These are phyloP conservation scores for Clohesyomyces aquaticus DNA, from an alignment of 495 filamentous ascomycete genomes.

Conservation along the genomic window DNA sequence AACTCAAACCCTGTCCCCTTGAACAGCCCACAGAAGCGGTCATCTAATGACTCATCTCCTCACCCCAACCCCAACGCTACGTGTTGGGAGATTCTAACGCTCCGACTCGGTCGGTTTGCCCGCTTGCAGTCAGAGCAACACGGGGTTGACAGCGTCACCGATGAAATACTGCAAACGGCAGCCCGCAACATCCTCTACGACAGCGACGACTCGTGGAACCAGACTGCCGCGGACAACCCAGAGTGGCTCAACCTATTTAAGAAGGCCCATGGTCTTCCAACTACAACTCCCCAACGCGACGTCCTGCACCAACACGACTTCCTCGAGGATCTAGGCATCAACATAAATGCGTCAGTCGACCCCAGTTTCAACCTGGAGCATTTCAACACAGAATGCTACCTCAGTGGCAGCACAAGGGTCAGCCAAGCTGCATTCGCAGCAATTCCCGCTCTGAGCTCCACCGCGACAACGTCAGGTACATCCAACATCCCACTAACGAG, in stretches of 20 bases:
- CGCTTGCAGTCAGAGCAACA: constrained; percentile 40
- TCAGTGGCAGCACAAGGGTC: neutral
- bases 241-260: constrained; percentile 52
- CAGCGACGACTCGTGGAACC: constrained; percentile 49
- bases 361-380: constrained; percentile 27
- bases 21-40: neutral
- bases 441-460: neutral
- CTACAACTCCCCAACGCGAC: neutral
- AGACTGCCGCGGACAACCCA: constrained; percentile 50
- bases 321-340: constrained; percentile 34
- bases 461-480: neutral
- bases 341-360: constrained; percentile 14
- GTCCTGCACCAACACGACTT: constrained; percentile 19
- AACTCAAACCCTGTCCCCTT: neutral
- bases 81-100: constrained; percentile 50
- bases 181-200: constrained; percentile 48
- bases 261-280: constrained; percentile 43
- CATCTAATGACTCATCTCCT: neutral
- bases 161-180: constrained; percentile 47
- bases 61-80: constrained; percentile 34
- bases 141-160: constrained; percentile 38
- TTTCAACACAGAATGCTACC: neutral
- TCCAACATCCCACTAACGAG: neutral
- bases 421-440: neutral
- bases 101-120: constrained; percentile 47